Base-by-base conservation (phyloP, 768 basidiomycete genomes). In the Hericium alpestre region DNA sequence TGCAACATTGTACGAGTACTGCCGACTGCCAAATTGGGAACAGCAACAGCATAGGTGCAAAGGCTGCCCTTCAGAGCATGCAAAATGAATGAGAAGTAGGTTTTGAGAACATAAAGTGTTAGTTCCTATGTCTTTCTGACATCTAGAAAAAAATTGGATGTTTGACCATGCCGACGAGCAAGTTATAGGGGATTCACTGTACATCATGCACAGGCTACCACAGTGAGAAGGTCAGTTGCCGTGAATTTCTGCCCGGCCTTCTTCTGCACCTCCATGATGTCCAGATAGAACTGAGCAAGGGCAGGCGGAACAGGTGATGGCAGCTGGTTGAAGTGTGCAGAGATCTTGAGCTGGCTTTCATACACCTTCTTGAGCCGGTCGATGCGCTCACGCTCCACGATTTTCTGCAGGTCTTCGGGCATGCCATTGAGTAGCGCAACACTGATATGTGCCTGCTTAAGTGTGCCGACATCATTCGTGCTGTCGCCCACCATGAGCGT, bases 401-500 rank as follows among this genome's bases (percentile, higher is more conserved):
- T 97, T 71, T 88, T 91, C 70, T 90, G 81, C 22, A 99, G 73
- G 65, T 97, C 95, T 63, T 94, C 94, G 0, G 82, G 80, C 0
- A 93, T 90, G 0, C 95, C 93, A 65, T 97, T 93, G 55, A 96
- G 73, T 2, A 93, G 74, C 1, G 95, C 95, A 25, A 98, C 90
- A 52, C 96, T 95, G 58, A 99, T 88, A 69, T 99, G 93, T 1
- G 96, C 96, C 68, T 96, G 93, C 71, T 98, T 99, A 54, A 99
- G 80, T 2, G 95, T 96, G 22, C 96, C 96, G 52, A 99, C 96
- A 60, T 98, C 96, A 67, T 99, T 98, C 4, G 96, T 99, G 32
- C 96, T 95, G 67, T 99, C 96, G 53, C 96, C 96, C 5, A 94
- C 96, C 96, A 98, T 98, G 53, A 99, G 78, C 0, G 96, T 99